Percentiles rank a stretch among this genome's conserved stretches.
Evolutionary conservation across 768 basidiomycete genomes (phyloP).

Genomic region (Suillus occidentalis): DNA sequence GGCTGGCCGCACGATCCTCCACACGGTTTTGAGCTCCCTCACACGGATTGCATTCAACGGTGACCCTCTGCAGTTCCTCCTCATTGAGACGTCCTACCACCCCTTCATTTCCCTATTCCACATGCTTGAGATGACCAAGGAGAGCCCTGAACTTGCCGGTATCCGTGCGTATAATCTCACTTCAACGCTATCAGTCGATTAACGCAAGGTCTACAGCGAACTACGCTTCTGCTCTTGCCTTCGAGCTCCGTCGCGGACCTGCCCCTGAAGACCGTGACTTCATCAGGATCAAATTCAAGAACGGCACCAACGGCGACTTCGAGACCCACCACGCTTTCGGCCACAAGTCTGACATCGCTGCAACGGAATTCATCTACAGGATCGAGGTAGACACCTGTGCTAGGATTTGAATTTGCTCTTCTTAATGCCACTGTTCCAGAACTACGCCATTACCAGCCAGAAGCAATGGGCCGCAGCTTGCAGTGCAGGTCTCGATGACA

Average conservation of each 20-base stretch:
- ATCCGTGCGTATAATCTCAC: constrained; percentile 53
- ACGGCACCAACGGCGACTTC: constrained; percentile 68
- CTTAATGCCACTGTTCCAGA: constrained; percentile 27
- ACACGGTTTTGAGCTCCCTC: constrained; percentile 68
- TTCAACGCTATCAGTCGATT: constrained; percentile 12
- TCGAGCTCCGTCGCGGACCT: constrained; percentile 76
- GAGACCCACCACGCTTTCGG: constrained; percentile 72
- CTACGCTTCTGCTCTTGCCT: constrained; percentile 70
- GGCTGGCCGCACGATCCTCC: constrained; percentile 77
- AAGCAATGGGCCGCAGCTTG: constrained; percentile 46
- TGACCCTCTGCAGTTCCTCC: constrained; percentile 76
- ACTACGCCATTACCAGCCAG: constrained; percentile 45
- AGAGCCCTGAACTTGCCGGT: constrained; percentile 57
- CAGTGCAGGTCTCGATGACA: constrained; percentile 31
- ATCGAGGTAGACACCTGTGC: constrained; percentile 53
- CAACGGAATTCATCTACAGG: constrained; percentile 84
- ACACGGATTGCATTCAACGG: constrained; percentile 77
- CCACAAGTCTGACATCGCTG: constrained; percentile 71
- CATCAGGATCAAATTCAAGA: constrained; percentile 83
- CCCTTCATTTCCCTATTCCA: constrained; percentile 89
- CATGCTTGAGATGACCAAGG: constrained; percentile 60
- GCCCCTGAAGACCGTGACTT: constrained; percentile 79
- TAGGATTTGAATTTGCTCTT: not conserved
- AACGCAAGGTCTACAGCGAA: constrained; percentile 48
- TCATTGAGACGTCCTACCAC: constrained; percentile 84